A percentile compares a stretch with the other conserved stretches of the same genome.
Evolutionary conservation across 73 alveolate species (phyloP).

Genomic region (Paramecium primaurelia): DNA sequence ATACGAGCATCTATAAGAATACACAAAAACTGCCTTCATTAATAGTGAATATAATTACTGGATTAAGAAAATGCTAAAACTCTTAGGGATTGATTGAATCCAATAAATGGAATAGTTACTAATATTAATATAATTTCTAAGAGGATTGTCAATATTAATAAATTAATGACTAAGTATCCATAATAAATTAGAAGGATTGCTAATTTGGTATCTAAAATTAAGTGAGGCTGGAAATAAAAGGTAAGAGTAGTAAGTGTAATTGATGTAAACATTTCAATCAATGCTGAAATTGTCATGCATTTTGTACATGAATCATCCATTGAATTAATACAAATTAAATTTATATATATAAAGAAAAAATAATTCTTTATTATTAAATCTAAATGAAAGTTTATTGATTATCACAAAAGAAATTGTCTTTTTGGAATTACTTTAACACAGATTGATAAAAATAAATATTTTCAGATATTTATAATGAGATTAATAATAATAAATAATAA

Average conservation of each 20-base stretch:
- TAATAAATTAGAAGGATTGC: neutral
- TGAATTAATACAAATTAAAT: neutral
- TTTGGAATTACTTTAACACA: neutral
- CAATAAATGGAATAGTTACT: neutral
- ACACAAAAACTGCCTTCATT: neutral
- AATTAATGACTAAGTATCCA: neutral
- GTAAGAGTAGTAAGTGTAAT: neutral
- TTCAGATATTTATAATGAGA: neutral
- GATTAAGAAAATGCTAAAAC: slow-evolving; percentile 16
- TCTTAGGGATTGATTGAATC: neutral
- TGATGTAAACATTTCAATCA: neutral
- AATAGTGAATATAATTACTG: neutral
- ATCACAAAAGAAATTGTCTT: neutral
- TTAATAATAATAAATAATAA: neutral
- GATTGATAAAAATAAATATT: neutral
- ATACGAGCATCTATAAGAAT: slow-evolving; percentile 19
- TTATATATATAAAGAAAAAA: neutral
- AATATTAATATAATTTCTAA: neutral
- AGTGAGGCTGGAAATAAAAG: neutral
- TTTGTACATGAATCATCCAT: neutral
- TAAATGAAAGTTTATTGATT: neutral
- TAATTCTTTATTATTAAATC: neutral
- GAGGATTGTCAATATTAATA: neutral
- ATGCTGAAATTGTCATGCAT: slow-evolving; percentile 1
- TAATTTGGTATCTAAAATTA: neutral